Evolutionary conservation across 441 rosid genomes (phyloP).

Genomic region (Adansonia grandidieri): DNA sequence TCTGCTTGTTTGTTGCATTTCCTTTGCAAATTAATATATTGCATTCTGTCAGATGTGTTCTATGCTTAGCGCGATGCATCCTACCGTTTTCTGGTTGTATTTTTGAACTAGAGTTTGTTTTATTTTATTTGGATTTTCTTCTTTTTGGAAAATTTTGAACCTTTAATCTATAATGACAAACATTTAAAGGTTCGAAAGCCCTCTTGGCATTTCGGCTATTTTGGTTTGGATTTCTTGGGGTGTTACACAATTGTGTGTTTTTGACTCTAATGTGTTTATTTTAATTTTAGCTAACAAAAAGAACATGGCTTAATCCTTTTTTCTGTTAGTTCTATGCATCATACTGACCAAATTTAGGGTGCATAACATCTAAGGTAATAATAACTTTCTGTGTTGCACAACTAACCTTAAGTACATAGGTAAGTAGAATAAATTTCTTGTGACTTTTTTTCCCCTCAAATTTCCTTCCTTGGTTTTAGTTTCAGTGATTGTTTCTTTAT

Average conservation of each 20-base stretch:
- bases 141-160: neutral
- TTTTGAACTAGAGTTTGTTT: neutral
- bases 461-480: neutral
- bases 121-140: neutral
- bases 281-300: neutral
- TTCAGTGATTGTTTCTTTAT: constrained; percentile 29
- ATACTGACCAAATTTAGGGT: constrained; percentile 3
- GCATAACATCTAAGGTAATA: constrained; percentile 7
- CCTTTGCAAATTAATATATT: neutral
- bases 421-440: neutral
- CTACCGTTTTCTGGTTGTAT: neutral
- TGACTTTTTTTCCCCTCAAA: neutral
- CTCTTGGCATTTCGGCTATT: neutral
- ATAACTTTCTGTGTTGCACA: neutral
- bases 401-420: neutral
- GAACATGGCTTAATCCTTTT: neutral
- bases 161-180: neutral
- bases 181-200: neutral
- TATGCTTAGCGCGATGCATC: neutral
- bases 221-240: neutral
- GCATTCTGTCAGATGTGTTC: neutral
- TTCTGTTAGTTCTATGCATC: constrained; percentile 8
- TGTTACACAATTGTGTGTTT: neutral
- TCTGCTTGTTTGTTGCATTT: neutral
- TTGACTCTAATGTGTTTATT: neutral